Evolutionary conservation across 1,284 basidiomycete genomes (phyloP).

Genomic region (Cronartium quercuum): DNA sequence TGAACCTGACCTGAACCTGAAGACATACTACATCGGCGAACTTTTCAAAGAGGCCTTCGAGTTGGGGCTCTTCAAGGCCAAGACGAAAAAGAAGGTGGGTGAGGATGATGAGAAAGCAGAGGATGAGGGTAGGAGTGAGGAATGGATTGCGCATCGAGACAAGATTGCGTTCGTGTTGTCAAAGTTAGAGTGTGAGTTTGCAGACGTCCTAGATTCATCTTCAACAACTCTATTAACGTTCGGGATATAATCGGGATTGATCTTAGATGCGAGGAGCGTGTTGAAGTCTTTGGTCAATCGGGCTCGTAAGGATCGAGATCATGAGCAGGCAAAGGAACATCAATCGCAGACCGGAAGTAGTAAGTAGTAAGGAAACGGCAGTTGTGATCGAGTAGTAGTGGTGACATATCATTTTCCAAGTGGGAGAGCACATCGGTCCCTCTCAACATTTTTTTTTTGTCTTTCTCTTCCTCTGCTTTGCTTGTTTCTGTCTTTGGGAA

Average conservation of each 20-base stretch:
- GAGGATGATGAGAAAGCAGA: constrained; percentile 1
- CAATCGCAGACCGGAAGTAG: too few species aligned
- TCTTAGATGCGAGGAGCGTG: constrained; percentile 30
- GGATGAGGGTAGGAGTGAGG: constrained; percentile 11
- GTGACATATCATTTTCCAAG: too few species aligned
- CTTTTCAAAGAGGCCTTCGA: constrained; percentile 37
- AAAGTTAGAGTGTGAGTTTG: constrained; percentile 33
- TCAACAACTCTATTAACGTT: background rate
- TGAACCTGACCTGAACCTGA: constrained; percentile 29
- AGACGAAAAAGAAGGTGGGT: background rate
- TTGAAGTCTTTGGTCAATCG: constrained; percentile 29
- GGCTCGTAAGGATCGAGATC: constrained; percentile 23
- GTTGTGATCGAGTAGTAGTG: too few species aligned
- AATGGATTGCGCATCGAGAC: constrained; percentile 23
- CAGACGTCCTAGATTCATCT: background rate
- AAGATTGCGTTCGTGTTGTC: constrained; percentile 37
- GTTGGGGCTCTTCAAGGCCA: constrained; percentile 24
- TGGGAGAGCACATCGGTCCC: too few species aligned
- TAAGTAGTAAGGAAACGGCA: too few species aligned
- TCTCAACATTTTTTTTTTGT: too few species aligned
- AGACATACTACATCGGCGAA: constrained; percentile 36
- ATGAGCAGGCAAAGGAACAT: background rate
- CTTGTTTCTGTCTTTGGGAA: too few species aligned
- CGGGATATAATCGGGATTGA: background rate
- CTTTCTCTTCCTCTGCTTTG: too few species aligned